phyloP scores from a whole-genome alignment of 805 yeast species.

The Clavispora vitiphila region DNA sequence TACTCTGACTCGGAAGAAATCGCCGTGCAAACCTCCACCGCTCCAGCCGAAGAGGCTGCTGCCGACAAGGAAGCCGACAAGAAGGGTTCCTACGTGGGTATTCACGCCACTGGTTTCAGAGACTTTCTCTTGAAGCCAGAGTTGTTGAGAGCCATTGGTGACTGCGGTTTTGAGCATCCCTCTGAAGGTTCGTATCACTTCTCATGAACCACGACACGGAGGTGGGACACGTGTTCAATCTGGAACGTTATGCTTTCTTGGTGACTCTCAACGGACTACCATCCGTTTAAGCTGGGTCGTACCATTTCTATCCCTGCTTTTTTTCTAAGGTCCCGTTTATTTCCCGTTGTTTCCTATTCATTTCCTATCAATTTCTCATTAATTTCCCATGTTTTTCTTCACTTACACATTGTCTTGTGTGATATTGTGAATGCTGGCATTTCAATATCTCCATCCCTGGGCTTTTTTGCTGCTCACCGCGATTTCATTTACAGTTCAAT shows the following conservation, averaged over 20 bases:
- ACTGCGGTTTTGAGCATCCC: conserved; percentile 99
- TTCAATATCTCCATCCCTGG: no score
- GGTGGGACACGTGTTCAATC: neutral
- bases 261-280: no score
- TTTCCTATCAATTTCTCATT: no score
- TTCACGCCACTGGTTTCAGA: conserved; percentile 97
- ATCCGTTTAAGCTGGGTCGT: no score
- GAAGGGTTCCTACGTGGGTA: conserved; percentile 97
- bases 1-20: conserved; percentile 98
- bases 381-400: no score
- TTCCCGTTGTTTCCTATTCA: no score
- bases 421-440: no score
- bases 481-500: no score
- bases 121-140: conserved; percentile 97
- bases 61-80: conserved; percentile 64
- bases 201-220: neutral
- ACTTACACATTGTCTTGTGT: no score
- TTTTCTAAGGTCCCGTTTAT: no score
- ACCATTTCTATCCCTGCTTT: no score
- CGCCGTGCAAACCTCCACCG: conserved; percentile 52
- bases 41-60: conserved; percentile 47
- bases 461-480: no score
- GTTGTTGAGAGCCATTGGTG: conserved; percentile 93
- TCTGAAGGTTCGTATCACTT: conserved; percentile 79
- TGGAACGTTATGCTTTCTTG: neutral